Conservation (phyloP, 257 asterid species). For the Marsdenia floribunda region DNA sequence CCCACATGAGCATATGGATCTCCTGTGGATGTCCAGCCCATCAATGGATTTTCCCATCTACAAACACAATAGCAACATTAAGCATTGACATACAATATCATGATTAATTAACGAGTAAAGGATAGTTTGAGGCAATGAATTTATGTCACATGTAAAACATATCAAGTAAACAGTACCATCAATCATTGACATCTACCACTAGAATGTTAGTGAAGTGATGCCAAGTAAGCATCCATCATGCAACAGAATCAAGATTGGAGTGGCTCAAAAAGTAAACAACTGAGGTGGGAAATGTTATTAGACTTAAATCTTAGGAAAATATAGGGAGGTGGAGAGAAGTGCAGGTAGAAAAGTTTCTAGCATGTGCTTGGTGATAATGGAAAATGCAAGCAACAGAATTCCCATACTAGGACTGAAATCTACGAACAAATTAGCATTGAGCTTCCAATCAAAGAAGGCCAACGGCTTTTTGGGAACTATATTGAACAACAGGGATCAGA, state of each 20-base stretch:
- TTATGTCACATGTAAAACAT: neutral
- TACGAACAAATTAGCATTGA: neutral
- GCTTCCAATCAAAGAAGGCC: neutral
- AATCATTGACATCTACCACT: neutral
- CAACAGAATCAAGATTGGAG: neutral
- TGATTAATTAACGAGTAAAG: neutral
- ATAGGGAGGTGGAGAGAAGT: neutral
- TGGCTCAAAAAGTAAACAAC: neutral
- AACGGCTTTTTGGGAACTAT: neutral
- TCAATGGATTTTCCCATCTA: conserved; percentile 99
- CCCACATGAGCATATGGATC: conserved; percentile 98
- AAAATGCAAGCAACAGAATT: neutral
- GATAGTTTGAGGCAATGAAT: neutral
- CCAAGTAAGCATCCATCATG: neutral
- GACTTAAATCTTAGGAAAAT: neutral
- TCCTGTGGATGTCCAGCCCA: conserved; percentile 99
- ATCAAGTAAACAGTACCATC: neutral
- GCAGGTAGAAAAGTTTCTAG: neutral
- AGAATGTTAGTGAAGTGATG: neutral
- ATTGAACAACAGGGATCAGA: neutral
- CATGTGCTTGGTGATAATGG: neutral
- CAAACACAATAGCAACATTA: conserved; percentile 21
- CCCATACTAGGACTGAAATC: neutral
- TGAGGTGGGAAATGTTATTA: neutral
- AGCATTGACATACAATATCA: neutral